These are phyloP conservation scores for Pyrenophora teres DNA, from an alignment of 2,329 filamentous ascomycete genomes.

Conservation along the genomic window DNA sequence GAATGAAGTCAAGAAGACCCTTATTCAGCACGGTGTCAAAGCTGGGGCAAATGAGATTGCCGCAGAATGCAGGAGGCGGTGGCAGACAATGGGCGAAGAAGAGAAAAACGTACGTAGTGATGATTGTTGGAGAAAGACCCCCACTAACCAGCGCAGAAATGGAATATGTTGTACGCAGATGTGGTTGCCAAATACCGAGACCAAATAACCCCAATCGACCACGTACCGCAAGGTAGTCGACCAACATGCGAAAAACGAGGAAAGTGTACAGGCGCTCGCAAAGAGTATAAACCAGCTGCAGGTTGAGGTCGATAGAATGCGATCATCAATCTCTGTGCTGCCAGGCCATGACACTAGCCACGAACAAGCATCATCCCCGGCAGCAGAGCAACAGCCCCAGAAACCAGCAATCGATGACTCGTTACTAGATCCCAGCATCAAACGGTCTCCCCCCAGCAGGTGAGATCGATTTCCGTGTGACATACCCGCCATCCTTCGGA, in stretches of 20 bases:
- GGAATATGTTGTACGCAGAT: constrained; percentile 49
- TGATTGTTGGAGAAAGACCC: background rate
- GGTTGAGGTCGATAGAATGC: constrained; percentile 47
- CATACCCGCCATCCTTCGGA: constrained; percentile 55
- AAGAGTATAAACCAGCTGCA: constrained; percentile 49
- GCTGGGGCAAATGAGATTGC: constrained; percentile 49
- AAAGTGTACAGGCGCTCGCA: constrained; percentile 47
- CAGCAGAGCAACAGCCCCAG: constrained; percentile 25
- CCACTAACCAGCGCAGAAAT: constrained; percentile 42
- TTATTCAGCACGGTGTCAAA: constrained; percentile 44
- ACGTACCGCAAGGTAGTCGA: constrained; percentile 45
- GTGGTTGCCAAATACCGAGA: constrained; percentile 48
- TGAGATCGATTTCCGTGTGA: constrained; percentile 56
- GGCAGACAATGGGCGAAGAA: constrained; percentile 48
- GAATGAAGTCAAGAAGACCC: constrained; percentile 45
- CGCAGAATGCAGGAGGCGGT: constrained; percentile 47
- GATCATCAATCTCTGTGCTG: constrained; percentile 37
- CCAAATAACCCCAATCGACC: constrained; percentile 44
- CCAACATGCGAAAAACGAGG: constrained; percentile 46
- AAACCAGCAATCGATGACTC: constrained; percentile 35
- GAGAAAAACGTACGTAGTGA: constrained; percentile 41
- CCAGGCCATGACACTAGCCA: constrained; percentile 25
- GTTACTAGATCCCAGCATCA: constrained; percentile 43
- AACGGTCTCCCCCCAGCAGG: constrained; percentile 47
- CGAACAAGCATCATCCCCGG: constrained; percentile 15